phyloP scores from a whole-genome alignment of 75 land plant species.

The Pinus albicaulis region DNA sequence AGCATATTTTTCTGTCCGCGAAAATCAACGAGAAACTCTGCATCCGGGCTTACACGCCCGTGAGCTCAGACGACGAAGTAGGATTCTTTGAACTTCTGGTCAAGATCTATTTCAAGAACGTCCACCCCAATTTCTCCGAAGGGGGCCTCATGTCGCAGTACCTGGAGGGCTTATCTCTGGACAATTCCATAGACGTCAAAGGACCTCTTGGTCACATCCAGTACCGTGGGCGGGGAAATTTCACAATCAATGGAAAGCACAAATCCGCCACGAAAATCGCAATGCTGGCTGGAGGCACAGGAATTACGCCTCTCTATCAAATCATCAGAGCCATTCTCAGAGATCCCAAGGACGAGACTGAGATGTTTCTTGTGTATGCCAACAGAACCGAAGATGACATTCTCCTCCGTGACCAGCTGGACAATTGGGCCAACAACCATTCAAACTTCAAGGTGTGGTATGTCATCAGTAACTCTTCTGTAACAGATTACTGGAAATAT shows the following conservation, averaged over 20 bases:
- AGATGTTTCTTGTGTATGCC: slow-evolving; percentile 75
- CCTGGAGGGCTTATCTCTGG: slow-evolving; percentile 55
- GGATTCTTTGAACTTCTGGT: slow-evolving; percentile 82
- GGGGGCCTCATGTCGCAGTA: slow-evolving; percentile 92
- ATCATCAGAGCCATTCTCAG: slow-evolving; percentile 66
- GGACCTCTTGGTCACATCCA: slow-evolving; percentile 91
- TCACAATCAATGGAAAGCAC: slow-evolving; percentile 47
- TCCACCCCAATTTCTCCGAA: slow-evolving; percentile 65
- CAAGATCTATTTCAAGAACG: slow-evolving; percentile 71
- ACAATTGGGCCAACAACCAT: slow-evolving; percentile 49
- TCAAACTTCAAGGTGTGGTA: slow-evolving; percentile 81
- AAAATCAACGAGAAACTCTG: slow-evolving; percentile 71
- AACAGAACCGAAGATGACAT: slow-evolving; percentile 82
- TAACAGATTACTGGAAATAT: slow-evolving; percentile 57
- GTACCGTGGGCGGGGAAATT: slow-evolving; percentile 69
- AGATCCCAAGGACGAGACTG: slow-evolving; percentile 74
- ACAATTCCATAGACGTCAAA: slow-evolving; percentile 54
- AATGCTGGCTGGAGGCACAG: slow-evolving; percentile 94
- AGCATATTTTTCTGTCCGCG: slow-evolving; percentile 83
- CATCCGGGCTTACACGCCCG: slow-evolving; percentile 94
- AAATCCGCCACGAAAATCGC: slow-evolving; percentile 54
- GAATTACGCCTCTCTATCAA: slow-evolving; percentile 93
- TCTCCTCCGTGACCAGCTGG: slow-evolving; percentile 69
- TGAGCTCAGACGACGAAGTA: slow-evolving; percentile 50
- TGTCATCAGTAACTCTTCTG: slow-evolving; percentile 39